These are phyloP conservation scores for Peronosclerospora sorghi DNA, from an alignment of 352 stramenopile species.

Conservation along the genomic window DNA sequence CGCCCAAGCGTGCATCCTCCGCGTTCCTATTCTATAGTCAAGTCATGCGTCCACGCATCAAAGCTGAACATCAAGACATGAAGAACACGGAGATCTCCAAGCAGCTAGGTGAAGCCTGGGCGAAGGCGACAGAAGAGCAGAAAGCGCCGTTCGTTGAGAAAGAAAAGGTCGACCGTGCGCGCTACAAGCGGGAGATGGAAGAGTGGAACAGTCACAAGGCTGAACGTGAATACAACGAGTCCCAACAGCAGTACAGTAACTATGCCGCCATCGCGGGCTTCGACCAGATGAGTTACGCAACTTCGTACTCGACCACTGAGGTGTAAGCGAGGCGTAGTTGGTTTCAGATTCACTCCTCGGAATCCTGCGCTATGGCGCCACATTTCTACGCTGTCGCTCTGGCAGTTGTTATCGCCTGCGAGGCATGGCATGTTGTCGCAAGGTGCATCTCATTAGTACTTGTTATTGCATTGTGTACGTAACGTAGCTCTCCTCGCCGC, in stretches of 20 bases:
- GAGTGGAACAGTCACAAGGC: conserved; percentile 83
- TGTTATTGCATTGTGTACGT: conserved; percentile 28
- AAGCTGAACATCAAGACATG: conserved; percentile 89
- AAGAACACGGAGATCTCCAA: conserved; percentile 94
- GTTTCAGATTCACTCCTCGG: conserved; percentile 5
- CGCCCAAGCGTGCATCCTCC: conserved; percentile 89
- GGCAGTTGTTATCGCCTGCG: conserved; percentile 1
- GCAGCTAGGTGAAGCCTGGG: conserved; percentile 88
- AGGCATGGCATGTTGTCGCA: conserved; percentile 7
- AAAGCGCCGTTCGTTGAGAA: conserved; percentile 88
- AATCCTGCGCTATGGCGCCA: neutral
- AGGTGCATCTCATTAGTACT: conserved; percentile 14
- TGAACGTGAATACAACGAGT: conserved; percentile 75
- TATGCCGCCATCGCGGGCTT: conserved; percentile 75
- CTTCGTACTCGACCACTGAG: conserved; percentile 61
- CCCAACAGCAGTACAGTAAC: conserved; percentile 71
- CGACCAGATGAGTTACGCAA: conserved; percentile 67
- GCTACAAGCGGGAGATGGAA: conserved; percentile 91
- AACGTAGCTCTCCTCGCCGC: conserved; percentile 14
- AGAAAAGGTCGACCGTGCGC: conserved; percentile 83
- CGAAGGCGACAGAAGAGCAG: conserved; percentile 84
- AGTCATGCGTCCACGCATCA: conserved; percentile 83
- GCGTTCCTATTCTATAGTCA: conserved; percentile 93
- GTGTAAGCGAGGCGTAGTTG: conserved; percentile 21
- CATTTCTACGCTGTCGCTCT: neutral